These are phyloP conservation scores for Warburgia ugandensis DNA, from an alignment of 164 flowering plant genomes.

Conservation along the genomic window DNA sequence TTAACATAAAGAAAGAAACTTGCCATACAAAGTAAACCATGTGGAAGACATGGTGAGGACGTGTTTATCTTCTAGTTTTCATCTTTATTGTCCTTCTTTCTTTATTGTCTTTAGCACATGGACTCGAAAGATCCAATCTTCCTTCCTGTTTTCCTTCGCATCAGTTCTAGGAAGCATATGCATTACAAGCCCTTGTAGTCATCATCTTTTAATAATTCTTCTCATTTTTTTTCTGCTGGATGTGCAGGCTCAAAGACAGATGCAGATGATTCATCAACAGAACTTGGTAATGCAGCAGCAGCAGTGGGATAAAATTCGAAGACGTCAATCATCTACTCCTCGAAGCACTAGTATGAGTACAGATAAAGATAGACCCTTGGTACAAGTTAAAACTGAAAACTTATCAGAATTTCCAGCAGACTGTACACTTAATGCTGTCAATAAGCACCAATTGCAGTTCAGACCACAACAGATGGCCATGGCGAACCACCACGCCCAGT, in stretches of 20 bases:
- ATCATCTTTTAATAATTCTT: no score
- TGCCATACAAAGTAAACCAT: no score
- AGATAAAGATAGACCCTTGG: conserved; percentile 58
- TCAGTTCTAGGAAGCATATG: no score
- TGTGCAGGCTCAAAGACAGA: conserved; percentile 51
- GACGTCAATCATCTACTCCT: conserved; percentile 47
- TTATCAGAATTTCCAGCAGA: conserved; percentile 60
- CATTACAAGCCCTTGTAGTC: no score
- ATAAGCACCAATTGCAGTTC: conserved; percentile 51
- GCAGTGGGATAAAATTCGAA: conserved; percentile 49
- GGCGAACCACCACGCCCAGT: conserved; percentile 38
- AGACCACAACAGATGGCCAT: conserved; percentile 64
- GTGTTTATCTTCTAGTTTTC: no score
- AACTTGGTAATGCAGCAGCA: conserved; percentile 57
- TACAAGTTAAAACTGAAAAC: conserved; percentile 78
- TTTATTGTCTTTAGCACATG: no score
- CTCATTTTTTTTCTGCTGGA: no score
- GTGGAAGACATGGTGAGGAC: no score
- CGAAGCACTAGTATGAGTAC: conserved; percentile 41
- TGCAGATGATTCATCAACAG: conserved; percentile 53
- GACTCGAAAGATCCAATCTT: no score
- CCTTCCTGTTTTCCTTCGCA: no score
- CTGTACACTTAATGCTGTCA: conserved; percentile 27
- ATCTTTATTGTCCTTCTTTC: no score
- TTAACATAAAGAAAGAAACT: no score